Conservation (phyloP, 306 rosid genomes). For the Quercus gilva region DNA sequence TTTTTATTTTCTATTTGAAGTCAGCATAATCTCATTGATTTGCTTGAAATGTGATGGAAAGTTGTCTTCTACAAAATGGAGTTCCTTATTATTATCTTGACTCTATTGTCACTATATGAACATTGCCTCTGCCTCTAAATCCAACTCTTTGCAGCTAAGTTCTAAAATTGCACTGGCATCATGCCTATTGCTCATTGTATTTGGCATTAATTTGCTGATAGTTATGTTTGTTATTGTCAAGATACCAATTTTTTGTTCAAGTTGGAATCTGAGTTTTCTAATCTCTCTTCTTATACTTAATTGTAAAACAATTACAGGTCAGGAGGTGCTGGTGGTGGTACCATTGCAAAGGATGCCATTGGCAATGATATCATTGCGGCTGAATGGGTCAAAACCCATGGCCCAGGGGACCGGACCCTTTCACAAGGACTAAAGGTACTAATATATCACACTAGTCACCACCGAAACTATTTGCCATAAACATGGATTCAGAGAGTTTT, state of each 20-base stretch:
- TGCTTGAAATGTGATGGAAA: no score
- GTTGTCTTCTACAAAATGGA: no score
- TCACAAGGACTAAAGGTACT: conserved; percentile 88
- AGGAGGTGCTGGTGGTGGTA: conserved; percentile 60
- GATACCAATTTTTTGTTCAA: not conserved
- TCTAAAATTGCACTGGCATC: no score
- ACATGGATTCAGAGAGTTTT: no score
- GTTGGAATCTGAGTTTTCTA: conserved; percentile 11
- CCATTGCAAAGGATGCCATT: conserved; percentile 77
- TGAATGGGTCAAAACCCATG: conserved; percentile 81
- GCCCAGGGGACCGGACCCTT: conserved; percentile 89
- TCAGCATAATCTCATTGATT: no score
- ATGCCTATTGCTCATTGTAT: not conserved
- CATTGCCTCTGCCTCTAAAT: no score
- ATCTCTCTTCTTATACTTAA: not conserved
- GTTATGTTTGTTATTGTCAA: not conserved
- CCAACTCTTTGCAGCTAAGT: no score
- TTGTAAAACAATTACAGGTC: conserved; percentile 39
- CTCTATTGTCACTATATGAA: no score
- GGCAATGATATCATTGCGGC: conserved; percentile 81
- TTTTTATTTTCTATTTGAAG: no score
- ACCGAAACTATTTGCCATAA: not conserved
- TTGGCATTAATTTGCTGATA: conserved; percentile 7
- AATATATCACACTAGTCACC: not conserved
- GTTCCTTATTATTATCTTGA: no score